phyloP scores from a whole-genome alignment of 2,329 filamentous ascomycete species.

The Talaromyces sp. region DNA sequence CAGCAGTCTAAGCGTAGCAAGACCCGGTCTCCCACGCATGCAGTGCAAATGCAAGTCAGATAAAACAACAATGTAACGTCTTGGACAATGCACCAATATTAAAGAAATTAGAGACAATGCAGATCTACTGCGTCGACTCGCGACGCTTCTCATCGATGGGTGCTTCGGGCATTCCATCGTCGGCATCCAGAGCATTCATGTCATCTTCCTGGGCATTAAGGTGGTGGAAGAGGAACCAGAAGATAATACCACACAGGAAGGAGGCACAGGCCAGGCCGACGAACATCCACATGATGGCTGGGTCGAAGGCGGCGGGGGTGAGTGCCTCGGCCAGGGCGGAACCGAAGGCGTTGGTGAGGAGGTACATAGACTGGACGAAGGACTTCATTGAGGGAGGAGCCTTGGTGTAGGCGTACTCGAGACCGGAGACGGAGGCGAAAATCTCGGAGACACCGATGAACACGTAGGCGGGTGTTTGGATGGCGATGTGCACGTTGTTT shows the following conservation, averaged over 20 bases:
- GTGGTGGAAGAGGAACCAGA: conserved; percentile 56
- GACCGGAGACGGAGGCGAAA: conserved; percentile 66
- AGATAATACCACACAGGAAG: conserved; percentile 54
- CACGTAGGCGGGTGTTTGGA: conserved; percentile 50
- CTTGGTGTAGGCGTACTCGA: conserved; percentile 75
- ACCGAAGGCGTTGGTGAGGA: conserved; percentile 62
- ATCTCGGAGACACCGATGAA: conserved; percentile 57
- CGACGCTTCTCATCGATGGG: conserved; percentile 16
- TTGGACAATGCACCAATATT: background rate
- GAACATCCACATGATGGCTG: conserved; percentile 69
- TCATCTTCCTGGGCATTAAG: conserved; percentile 54
- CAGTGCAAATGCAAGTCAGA: conserved; percentile 4
- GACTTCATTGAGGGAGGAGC: conserved; percentile 70
- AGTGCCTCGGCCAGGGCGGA: conserved; percentile 64
- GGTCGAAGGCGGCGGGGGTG: conserved; percentile 63
- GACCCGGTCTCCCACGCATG: conserved; percentile 10
- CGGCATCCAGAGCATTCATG: conserved; percentile 53
- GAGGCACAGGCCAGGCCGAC: conserved; percentile 57
- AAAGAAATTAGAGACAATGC: background rate
- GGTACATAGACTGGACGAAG: conserved; percentile 59
- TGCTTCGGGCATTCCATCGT: conserved; percentile 29
- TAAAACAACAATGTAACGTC: background rate
- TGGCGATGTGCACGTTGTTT: conserved; percentile 49
- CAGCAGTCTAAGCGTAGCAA: conserved; percentile 21
- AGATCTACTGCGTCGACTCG: conserved; percentile 17